These are phyloP conservation scores for Hypoxylon sp. DNA, from an alignment of 2,329 filamentous ascomycete species.

Conservation along the genomic window DNA sequence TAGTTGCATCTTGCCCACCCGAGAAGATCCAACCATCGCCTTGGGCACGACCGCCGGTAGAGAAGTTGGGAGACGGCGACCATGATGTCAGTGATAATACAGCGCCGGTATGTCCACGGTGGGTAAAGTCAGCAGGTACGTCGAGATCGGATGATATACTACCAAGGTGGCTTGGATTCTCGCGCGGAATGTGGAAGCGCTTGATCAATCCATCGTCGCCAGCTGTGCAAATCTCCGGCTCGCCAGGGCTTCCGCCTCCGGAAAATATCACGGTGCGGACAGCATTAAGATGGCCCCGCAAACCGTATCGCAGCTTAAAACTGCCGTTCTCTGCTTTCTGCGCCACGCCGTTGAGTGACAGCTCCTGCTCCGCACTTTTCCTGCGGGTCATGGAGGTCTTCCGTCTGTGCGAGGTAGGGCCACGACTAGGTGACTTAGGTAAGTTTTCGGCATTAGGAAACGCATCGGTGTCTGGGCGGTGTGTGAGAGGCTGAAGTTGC, in stretches of 20 bases:
- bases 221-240: conserved; percentile 96
- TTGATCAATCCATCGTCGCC: conserved; percentile 97
- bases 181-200: conserved; percentile 93
- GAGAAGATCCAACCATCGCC: conserved; percentile 99
- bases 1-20: conserved; percentile 91
- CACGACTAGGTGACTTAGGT: conserved; percentile 83
- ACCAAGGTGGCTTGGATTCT: conserved; percentile 68
- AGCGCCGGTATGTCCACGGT: conserved; percentile 91
- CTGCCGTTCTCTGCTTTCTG: conserved; percentile 77
- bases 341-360: conserved; percentile 62
- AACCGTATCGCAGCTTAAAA: conserved; percentile 93
- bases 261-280: conserved; percentile 97
- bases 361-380: conserved; percentile 76
- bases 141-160: conserved; percentile 82
- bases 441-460: conserved; percentile 87
- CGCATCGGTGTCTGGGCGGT: conserved; percentile 85
- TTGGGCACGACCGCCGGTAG: conserved; percentile 85
- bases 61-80: conserved; percentile 88
- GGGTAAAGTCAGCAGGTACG: conserved; percentile 93
- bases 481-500: conserved; percentile 62
- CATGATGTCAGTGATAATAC: conserved; percentile 90
- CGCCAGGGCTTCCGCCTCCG: conserved; percentile 92
- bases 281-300: conserved; percentile 92
- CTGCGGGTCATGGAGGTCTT: conserved; percentile 84
- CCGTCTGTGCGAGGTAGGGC: conserved; percentile 77